Evolutionary conservation across 2,329 filamentous ascomycete species (phyloP), one percentile per base, ranked within the genome.

Genomic region (Xylaria sp.): DNA sequence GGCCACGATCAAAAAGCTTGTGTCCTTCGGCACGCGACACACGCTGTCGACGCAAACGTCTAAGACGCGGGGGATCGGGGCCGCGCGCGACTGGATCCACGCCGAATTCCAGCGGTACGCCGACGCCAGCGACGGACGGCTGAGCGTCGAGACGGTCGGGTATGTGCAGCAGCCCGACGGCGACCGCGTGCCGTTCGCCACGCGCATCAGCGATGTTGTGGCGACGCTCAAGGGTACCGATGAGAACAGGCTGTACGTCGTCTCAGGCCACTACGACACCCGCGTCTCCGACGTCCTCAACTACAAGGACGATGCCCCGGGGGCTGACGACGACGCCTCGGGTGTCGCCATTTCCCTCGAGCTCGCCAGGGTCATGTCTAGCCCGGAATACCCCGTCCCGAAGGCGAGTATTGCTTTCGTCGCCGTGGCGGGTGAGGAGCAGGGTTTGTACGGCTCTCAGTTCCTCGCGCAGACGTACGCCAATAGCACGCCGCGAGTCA

Each of bases 351-450:
- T 89, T 25, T 83, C 84, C 0, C 82, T 89, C 73, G 87, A 89
- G 76, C 80, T 89, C 49, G 86, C 86, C 2, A 81, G 86, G 12
- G 79, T 88, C 52, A 80, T 86, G 67, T 83, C 86, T 0, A 83
- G 79, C 54, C 80, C 79, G 12, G 76, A 81, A 10, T 76, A 75
- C 60, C 75, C 75, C 3, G 59, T 71, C 43, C 86, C 84, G 0
- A 80, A 80, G 64, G 83, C 86, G 0, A 88, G 86, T 1, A 85
- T 89, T 70, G 84, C 87, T 55, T 87, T 89, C 61, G 86, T 81
- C 2, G 86, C 87, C 3, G 85, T 87, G 1, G 85, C 87, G 1
- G 87, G 86, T 15, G 87, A 89, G 76, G 87, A 89, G 70, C 87
- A 89, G 78, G 81, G 80, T 5, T 81, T 89, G 2, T 86, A 85